Evolutionary conservation across 306 rosid genomes (phyloP), one percentile per base, ranked within the genome.

Genomic region (Rubus parviflorus): DNA sequence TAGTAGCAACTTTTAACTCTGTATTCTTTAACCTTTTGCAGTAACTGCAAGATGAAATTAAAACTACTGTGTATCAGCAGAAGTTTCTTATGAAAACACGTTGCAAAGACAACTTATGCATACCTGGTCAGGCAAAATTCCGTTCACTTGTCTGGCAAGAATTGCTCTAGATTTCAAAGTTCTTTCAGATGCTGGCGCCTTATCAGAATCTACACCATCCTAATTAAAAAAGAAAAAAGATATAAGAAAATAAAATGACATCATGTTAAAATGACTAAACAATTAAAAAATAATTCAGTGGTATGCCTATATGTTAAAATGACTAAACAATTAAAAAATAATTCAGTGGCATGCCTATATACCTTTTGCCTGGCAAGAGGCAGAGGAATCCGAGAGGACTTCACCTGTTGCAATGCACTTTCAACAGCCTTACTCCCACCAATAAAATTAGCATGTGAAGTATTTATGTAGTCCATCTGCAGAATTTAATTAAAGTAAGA

Each of bases 401-500:
- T 92, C 75, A 89, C 81, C 76, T 95, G 97, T 68, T 88, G 97
- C 82, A 86, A 72, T 79, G 97, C 97, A 70, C 41, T 14, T 84
- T 92, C 99, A 74, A 92, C 84, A 48, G 99, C 97, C 84, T 87
- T 90, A 73, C 98, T 92, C 79, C 99, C 99, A 77, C 99, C 99
- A 86, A 95, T 67, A 89, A 95, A 92, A 87, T 95, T 95, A 77
- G 91, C 94, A 77, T 95, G 99, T 68, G 99, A 95, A 77, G 99
- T 95, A 81, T 95, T 95, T 80, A 95, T 89, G 88, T 92, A 95
- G 86, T 91, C 97, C 99, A 95, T 92, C 99, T 95, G 88, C 88
- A 87, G 70, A 82, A 76, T 75, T 30, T 68, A 81, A 20, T 70
- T 68, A n/a, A 47, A 4, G 45, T 35, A 68, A 78, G 61, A 58